Evolutionary conservation across 768 basidiomycete species (phyloP).

Genomic region (Phanerodontia chrysosporium): DNA sequence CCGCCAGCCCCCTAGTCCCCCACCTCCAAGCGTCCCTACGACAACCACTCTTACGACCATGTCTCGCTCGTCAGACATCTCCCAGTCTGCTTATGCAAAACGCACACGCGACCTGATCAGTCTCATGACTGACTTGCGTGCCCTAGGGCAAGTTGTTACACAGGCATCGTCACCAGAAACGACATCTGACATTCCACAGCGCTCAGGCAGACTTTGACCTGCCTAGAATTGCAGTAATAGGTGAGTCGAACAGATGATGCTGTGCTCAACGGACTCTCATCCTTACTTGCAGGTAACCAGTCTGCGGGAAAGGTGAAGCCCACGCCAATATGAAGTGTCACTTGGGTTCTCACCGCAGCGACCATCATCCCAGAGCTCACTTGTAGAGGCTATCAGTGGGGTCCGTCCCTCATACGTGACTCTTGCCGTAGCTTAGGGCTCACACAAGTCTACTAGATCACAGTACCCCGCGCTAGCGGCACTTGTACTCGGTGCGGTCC

Average conservation of each 20-base stretch:
- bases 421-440: too few species aligned
- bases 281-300: slow-evolving; percentile 28
- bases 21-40: too few species aligned
- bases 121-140: slow-evolving; percentile 11
- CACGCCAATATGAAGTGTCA: background rate
- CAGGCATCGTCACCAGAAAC: background rate
- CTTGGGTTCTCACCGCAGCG: background rate
- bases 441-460: slow-evolving; percentile 36
- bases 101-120: slow-evolving; percentile 7
- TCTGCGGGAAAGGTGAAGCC: slow-evolving; percentile 38
- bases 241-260: slow-evolving; percentile 13
- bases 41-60: background rate
- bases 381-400: slow-evolving; percentile 15
- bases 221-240: slow-evolving; percentile 32
- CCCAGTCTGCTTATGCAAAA: slow-evolving; percentile 6
- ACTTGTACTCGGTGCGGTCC: slow-evolving; percentile 33
- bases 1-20: too few species aligned
- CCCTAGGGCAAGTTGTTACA: slow-evolving; percentile 9
- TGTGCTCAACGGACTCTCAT: background rate
- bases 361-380: slow-evolving; percentile 3
- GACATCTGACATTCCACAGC: background rate
- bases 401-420: slow-evolving; percentile 12
- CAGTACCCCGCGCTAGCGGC: slow-evolving; percentile 21
- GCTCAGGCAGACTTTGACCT: slow-evolving; percentile 19
- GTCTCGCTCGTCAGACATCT: slow-evolving; percentile 13